Evolutionary conservation across 2,329 filamentous ascomycete genomes (phyloP).

Genomic region (Penicillium sp.): DNA sequence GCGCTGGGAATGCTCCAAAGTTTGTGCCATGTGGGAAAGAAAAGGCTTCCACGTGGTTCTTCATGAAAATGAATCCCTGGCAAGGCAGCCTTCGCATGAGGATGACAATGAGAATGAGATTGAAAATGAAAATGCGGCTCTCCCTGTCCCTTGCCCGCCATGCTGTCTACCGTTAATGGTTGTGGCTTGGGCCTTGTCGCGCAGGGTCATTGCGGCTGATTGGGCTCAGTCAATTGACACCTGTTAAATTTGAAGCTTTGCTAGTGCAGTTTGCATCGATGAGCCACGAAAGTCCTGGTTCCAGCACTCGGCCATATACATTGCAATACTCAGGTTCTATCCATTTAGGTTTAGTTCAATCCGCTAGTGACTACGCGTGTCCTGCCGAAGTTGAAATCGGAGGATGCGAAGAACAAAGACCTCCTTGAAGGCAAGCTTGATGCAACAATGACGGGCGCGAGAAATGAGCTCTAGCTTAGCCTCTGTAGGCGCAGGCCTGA

Average conservation of each 20-base stretch:
- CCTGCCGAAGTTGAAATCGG: background rate
- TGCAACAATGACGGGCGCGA: background rate
- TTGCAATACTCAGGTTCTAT: background rate
- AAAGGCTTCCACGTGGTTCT: background rate
- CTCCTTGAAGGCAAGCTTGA: background rate
- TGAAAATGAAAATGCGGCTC: background rate
- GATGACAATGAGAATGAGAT: background rate
- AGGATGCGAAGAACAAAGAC: background rate
- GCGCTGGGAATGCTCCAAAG: background rate
- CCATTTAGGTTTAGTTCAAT: no score
- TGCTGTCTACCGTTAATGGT: background rate
- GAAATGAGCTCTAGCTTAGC: background rate
- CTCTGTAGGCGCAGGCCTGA: constrained; percentile 11
- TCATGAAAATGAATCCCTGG: no score
- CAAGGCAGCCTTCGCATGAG: background rate
- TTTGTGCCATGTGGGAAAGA: constrained; percentile 3
- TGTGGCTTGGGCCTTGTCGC: background rate
- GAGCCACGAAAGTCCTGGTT: background rate
- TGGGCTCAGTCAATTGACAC: background rate
- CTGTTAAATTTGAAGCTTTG: background rate
- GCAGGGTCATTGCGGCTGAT: background rate
- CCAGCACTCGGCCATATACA: background rate
- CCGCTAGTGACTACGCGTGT: background rate
- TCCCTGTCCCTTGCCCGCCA: background rate
- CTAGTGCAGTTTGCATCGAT: background rate